Evolutionary conservation across 2,329 filamentous ascomycete species (phyloP).

Genomic region (Cytospora leucostoma): DNA sequence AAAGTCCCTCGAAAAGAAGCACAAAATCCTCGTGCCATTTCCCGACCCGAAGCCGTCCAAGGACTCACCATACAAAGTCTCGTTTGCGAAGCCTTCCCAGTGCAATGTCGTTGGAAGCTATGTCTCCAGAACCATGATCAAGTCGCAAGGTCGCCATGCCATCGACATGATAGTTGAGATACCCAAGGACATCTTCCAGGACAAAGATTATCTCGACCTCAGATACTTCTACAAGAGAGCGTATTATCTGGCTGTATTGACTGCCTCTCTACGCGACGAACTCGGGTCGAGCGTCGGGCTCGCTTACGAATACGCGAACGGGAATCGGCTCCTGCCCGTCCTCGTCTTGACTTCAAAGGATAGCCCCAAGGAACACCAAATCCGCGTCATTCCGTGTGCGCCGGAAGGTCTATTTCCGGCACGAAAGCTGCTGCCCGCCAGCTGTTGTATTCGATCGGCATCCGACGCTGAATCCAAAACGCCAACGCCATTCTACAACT

Average conservation of each 20-base stretch:
- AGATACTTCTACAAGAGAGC: constrained; percentile 94
- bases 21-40: constrained; percentile 76
- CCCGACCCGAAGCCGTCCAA: constrained; percentile 75
- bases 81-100: constrained; percentile 72
- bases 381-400: constrained; percentile 77
- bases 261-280: constrained; percentile 65
- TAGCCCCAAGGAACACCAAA: constrained; percentile 47
- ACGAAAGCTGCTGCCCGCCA: constrained; percentile 69
- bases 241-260: constrained; percentile 84
- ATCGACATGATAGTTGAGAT: constrained; percentile 89
- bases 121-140: constrained; percentile 71
- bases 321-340: constrained; percentile 76
- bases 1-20: constrained; percentile 65
- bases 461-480: constrained; percentile 39
- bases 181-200: constrained; percentile 77
- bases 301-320: constrained; percentile 67
- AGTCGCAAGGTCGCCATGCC: constrained; percentile 57
- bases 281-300: constrained; percentile 57
- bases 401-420: constrained; percentile 69
- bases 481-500: constrained; percentile 86
- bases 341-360: constrained; percentile 43
- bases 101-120: constrained; percentile 92
- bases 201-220: constrained; percentile 92
- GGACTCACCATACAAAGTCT: constrained; percentile 79
- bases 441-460: constrained; percentile 65